A percentile compares a stretch with the other conserved stretches of the same genome.
Evolutionary conservation across 352 stramenopile genomes (phyloP).

Genomic region (Phytophthora tubulina): DNA sequence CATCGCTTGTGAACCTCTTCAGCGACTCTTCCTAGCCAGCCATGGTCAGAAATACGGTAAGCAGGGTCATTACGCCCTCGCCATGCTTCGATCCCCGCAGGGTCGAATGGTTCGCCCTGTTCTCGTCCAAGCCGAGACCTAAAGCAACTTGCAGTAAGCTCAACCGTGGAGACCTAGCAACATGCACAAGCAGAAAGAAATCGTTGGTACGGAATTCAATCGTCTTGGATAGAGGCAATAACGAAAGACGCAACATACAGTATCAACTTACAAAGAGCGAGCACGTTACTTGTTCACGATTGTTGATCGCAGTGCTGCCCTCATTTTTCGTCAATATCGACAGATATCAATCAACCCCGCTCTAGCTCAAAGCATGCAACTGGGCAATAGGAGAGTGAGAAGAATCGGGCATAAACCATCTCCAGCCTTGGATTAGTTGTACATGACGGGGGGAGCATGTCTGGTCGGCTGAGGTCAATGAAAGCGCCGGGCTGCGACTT

Average conservation of each 20-base stretch:
- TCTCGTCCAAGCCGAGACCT: conserved; percentile 39
- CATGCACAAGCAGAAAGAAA: background rate
- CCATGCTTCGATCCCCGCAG: conserved; percentile 58
- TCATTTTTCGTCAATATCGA: conserved; percentile 21
- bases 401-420: conserved; percentile 20
- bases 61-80: conserved; percentile 41
- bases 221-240: conserved; percentile 19
- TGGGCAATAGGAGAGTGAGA: conserved; percentile 22
- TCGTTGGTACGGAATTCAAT: conserved; percentile 2
- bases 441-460: conserved; percentile 35
- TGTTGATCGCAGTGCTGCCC: conserved; percentile 7
- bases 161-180: background rate
- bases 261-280: conserved; percentile 38
- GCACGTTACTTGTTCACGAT: conserved; percentile 14
- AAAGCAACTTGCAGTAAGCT: conserved; percentile 9
- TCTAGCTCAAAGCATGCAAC: conserved; percentile 1
- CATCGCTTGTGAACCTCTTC: conserved; percentile 68
- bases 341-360: conserved; percentile 22
- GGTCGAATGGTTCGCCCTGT: conserved; percentile 68
- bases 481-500: conserved; percentile 10
- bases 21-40: conserved; percentile 62
- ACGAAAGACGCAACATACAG: conserved; percentile 28
- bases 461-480: conserved; percentile 18
- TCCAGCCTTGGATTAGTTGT: conserved; percentile 40
- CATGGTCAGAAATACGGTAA: conserved; percentile 11